These are phyloP conservation scores for Stropharia rugosoannulata DNA, from an alignment of 768 basidiomycete species.

Conservation along the genomic window DNA sequence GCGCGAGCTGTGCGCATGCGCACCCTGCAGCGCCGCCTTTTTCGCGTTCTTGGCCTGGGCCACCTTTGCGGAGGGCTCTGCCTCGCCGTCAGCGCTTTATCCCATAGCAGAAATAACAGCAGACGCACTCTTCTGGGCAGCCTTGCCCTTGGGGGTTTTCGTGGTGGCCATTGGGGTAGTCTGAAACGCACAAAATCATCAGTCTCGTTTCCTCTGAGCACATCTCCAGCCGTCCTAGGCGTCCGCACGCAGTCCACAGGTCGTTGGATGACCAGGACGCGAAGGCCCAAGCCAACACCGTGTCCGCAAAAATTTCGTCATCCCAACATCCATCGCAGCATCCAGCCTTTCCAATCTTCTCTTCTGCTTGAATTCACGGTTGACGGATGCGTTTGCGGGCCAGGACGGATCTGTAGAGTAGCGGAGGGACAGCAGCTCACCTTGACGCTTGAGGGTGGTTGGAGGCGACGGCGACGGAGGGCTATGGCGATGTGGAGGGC, in stretches of 20 bases:
- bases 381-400: not conserved
- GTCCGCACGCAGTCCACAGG: not conserved
- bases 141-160: slow-evolving; percentile 67
- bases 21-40: slow-evolving; percentile 93
- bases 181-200: slow-evolving; percentile 3
- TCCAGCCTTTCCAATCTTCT: not conserved
- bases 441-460: slow-evolving; percentile 6
- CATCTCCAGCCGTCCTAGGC: not conserved
- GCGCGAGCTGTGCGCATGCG: slow-evolving; percentile 69
- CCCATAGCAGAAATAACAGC: not conserved
- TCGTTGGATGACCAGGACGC: not conserved
- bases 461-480: slow-evolving; percentile 2
- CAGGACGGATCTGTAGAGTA: not conserved
- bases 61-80: slow-evolving; percentile 42
- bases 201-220: not conserved
- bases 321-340: not conserved
- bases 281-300: not conserved
- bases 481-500: not conserved
- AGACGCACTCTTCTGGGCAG: slow-evolving; percentile 41
- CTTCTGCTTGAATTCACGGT: not conserved
- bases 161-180: slow-evolving; percentile 59
- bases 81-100: slow-evolving; percentile 4
- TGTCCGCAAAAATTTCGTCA: not conserved
- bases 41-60: slow-evolving; percentile 90
- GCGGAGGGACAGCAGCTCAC: slow-evolving; percentile 3